Conservation (phyloP, 371 early-diverging fungal genomes). For the Mortierella sp. region DNA sequence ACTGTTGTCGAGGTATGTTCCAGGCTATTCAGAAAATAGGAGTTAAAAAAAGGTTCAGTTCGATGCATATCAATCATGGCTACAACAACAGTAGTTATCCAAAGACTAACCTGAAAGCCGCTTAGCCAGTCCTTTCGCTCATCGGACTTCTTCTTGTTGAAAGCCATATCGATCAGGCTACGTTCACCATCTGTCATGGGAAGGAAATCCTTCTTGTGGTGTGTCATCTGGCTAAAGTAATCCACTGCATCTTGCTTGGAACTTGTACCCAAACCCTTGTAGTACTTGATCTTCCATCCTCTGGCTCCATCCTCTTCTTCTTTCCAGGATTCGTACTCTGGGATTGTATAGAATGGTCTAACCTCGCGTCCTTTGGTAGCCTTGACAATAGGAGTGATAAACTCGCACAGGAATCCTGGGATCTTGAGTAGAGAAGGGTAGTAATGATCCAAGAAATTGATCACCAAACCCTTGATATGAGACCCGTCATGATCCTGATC, state of each 20-base stretch:
- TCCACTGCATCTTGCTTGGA: constrained; percentile 93
- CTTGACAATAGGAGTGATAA: constrained; percentile 99
- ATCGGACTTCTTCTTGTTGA: constrained; percentile 97
- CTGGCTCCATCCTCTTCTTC: constrained; percentile 68
- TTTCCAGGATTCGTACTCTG: constrained; percentile 97
- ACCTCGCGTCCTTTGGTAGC: constrained; percentile 71
- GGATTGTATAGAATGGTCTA: constrained; percentile 94
- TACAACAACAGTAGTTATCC: not conserved
- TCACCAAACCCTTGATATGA: constrained; percentile 99
- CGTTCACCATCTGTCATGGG: constrained; percentile 76
- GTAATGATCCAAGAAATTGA: constrained; percentile 98
- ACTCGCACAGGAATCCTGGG: constrained; percentile 97
- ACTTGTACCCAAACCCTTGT: constrained; percentile 99
- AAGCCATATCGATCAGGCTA: constrained; percentile 96
- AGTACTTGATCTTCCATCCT: constrained; percentile 95
- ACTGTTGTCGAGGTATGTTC: constrained; percentile 95
- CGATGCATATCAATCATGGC: not conserved
- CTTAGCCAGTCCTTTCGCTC: constrained; percentile 98
- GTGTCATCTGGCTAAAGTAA: constrained; percentile 89
- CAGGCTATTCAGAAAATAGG: constrained; percentile 65
- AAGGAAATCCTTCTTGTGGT: constrained; percentile 92
- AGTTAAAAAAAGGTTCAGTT: not conserved
- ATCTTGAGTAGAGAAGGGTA: constrained; percentile 97
- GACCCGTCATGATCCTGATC: constrained; percentile 99
- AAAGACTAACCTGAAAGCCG: constrained; percentile 67